Conservation (phyloP, 1,139 yeast genomes). For the Candida sanyaensis region DNA sequence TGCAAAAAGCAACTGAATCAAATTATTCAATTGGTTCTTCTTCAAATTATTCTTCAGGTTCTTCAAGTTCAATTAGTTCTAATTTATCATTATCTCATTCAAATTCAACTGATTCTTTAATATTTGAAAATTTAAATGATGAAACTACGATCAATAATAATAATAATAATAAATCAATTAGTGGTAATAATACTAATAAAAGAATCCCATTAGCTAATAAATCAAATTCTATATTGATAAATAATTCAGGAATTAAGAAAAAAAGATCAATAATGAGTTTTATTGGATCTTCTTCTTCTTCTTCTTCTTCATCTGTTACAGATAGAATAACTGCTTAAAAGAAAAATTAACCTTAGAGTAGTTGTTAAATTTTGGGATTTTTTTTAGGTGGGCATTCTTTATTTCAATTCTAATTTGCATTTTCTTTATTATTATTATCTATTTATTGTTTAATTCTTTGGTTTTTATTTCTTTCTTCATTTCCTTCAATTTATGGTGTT, state of each 20-base stretch:
- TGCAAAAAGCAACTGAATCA: constrained; percentile 16
- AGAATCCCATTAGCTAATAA: constrained; percentile 25
- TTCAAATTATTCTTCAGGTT: constrained; percentile 2
- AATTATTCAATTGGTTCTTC: constrained; percentile 14
- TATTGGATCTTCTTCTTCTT: constrained; percentile 2
- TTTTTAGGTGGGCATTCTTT: too few relatives aligned
- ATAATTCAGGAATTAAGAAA: constrained; percentile 11
- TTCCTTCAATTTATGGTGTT: too few relatives aligned
- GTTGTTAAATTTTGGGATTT: too few relatives aligned
- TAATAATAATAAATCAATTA: neutral
- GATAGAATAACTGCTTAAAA: constrained; percentile 6
- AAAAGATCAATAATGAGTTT: constrained; percentile 13
- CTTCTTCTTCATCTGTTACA: neutral
- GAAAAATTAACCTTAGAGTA: too few relatives aligned
- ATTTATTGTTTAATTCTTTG: neutral
- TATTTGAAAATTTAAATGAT: constrained; percentile 3
- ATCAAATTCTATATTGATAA: constrained; percentile 12
- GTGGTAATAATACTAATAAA: constrained; percentile 5
- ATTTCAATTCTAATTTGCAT: neutral
- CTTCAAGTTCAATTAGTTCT: constrained; percentile 12
- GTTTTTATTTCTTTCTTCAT: too few relatives aligned
- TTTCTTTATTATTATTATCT: neutral
- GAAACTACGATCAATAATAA: too few relatives aligned
- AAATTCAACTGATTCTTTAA: constrained; percentile 14
- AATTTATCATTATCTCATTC: constrained; percentile 14